Base-by-base conservation (phyloP, 352 stramenopile genomes). In the Phytophthora chlamydospora region DNA sequence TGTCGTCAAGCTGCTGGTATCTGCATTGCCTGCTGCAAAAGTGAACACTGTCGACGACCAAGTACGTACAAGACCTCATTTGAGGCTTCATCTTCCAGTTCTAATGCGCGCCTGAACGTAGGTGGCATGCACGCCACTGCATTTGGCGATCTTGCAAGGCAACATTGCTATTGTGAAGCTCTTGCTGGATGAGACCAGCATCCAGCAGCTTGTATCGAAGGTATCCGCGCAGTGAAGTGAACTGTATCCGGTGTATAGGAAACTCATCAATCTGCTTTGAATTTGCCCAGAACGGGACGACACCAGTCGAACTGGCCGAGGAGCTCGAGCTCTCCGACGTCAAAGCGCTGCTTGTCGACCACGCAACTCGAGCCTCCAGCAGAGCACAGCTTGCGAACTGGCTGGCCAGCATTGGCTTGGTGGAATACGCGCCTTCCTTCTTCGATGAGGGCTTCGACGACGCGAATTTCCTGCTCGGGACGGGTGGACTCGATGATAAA, bases 391-490 rank as follows among this genome's bases (percentile, higher is more conserved):
- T 95, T 41, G 60, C 66, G 12, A 74, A 73, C 29, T 94, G 85
- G 85, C 74, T 95, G 43, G 77, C 80, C 19, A 82, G 71, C 16
- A 90, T 95, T 33, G 83, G 83, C 0, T 58, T 95, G 17, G 75
- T 90, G 43, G 64, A 89, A 68, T 91, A 93, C 53, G 65, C 75
- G 0, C 21, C 57, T 0, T 45, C 52, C 2, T 81, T 93, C 33
- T 59, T 87, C 14, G 58, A 59, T 19, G 77, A 84, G 0, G 85
- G 85, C 4, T 91, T 85, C 21, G 83, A 93, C 38, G 87, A 95
- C 56, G 62, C 76, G 10, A 56, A 62, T 3, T 95, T 93, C 40
- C 31, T 94, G 19, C 62, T 87, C 0, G 27, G 65, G 14, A 65
- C 61, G 7, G 76, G 81, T 6, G 36, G 31, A 11, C 64, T 95